These are phyloP conservation scores for Suillus subaureus DNA, from an alignment of 768 basidiomycete genomes.

Conservation along the genomic window DNA sequence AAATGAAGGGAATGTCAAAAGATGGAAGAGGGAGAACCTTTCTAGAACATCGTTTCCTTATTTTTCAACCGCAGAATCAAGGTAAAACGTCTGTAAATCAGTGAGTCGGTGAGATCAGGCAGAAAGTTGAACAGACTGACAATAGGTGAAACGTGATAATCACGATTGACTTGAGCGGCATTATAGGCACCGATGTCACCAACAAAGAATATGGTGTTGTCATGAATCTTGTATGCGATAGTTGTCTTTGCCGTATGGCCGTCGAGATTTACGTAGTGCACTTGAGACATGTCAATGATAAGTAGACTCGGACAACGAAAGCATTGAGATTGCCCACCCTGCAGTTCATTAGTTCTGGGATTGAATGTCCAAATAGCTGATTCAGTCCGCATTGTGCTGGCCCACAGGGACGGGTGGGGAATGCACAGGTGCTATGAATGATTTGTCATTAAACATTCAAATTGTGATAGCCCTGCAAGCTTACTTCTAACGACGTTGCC, in stretches of 20 bases:
- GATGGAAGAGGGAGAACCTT: slow-evolving; percentile 1
- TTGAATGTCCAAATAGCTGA: slow-evolving; percentile 52
- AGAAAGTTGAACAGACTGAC: slow-evolving; percentile 30
- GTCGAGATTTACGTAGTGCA: slow-evolving; percentile 49
- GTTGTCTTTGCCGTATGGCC: slow-evolving; percentile 39
- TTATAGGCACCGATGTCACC: slow-evolving; percentile 47
- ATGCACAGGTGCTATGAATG: slow-evolving; percentile 32
- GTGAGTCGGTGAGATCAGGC: not conserved
- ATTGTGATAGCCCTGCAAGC: slow-evolving; percentile 4
- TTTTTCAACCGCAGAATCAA: not conserved
- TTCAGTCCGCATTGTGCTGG: slow-evolving; percentile 31
- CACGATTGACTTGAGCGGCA: slow-evolving; percentile 23
- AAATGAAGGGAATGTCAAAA: slow-evolving; percentile 7
- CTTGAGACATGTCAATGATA: slow-evolving; percentile 26
- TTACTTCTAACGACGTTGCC: slow-evolving; percentile 41
- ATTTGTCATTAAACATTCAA: not conserved
- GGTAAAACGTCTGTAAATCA: slow-evolving; percentile 7
- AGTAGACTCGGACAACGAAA: not conserved
- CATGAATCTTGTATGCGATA: slow-evolving; percentile 41
- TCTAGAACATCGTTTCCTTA: not conserved
- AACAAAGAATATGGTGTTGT: slow-evolving; percentile 46
- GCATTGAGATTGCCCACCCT: slow-evolving; percentile 30
- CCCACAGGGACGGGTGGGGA: slow-evolving; percentile 32
- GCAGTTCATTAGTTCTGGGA: slow-evolving; percentile 39
- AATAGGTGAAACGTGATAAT: slow-evolving; percentile 21